These are phyloP conservation scores for Mucor piriformis DNA, from an alignment of 371 early-diverging fungal genomes.

Conservation along the genomic window DNA sequence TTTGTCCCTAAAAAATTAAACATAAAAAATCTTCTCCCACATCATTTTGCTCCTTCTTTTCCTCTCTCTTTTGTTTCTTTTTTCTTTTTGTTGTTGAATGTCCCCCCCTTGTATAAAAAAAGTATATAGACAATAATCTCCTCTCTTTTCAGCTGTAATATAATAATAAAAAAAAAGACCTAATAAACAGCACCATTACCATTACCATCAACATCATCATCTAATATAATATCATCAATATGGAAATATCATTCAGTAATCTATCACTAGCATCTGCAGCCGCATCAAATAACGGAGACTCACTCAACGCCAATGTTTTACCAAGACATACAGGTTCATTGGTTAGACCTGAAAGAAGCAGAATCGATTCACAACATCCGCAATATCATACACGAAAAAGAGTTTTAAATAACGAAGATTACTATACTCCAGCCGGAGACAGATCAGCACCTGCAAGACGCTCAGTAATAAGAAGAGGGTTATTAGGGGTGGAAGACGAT, in stretches of 20 bases:
- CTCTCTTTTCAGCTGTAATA: not conserved
- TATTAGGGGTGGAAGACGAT: constrained; percentile 23
- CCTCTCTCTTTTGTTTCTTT: not conserved
- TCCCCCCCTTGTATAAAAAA: not conserved
- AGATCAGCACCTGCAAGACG: constrained; percentile 15
- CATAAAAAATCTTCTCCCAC: not conserved
- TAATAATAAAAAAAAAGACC: not conserved
- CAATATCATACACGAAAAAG: constrained; percentile 51
- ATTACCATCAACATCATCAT: not conserved
- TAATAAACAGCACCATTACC: not conserved
- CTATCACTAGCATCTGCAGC: constrained; percentile 2
- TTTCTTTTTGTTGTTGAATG: not conserved
- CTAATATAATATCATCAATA: not conserved
- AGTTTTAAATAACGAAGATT: constrained; percentile 9
- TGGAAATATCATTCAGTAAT: constrained; percentile 21
- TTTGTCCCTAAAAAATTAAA: not conserved
- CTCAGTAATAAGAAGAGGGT: constrained; percentile 25
- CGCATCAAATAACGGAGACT: not conserved
- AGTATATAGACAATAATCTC: not conserved
- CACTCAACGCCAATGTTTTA: no score
- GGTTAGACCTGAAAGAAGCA: constrained; percentile 70
- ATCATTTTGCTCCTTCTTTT: constrained; percentile 8
- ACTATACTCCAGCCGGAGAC: constrained; percentile 10
- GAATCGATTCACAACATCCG: constrained; percentile 57
- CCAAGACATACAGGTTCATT: constrained; percentile 62